Percentiles rank a stretch among this genome's conserved stretches.
Conservation (phyloP, 1,139 yeast species). For the Lodderomyces beijingensis region DNA sequence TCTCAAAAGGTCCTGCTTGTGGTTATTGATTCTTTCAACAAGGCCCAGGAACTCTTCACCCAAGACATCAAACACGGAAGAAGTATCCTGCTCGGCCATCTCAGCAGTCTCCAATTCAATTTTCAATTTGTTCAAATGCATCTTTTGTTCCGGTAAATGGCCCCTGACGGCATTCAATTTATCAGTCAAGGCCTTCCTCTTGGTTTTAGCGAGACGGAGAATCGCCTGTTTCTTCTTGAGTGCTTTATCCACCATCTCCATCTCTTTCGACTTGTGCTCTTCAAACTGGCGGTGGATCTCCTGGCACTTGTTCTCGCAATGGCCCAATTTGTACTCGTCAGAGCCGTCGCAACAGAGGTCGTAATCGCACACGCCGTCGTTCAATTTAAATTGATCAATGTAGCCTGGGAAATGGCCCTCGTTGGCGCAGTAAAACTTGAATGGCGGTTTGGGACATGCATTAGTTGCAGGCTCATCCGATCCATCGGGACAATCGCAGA, state of each 20-base stretch:
- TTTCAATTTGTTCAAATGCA: constrained; percentile 14
- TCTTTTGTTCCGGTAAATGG: constrained; percentile 29
- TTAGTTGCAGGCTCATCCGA: constrained; percentile 96
- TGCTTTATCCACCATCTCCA: constrained; percentile 20
- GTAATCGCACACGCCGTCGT: constrained; percentile 93
- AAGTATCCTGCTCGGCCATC: constrained; percentile 11
- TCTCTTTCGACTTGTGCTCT: constrained; percentile 15
- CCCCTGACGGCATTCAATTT: constrained; percentile 18
- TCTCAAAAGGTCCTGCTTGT: constrained; percentile 12
- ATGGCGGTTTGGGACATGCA: constrained; percentile 57
- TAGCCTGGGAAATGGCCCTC: constrained; percentile 59
- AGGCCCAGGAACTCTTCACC: constrained; percentile 16
- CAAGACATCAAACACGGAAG: constrained; percentile 17
- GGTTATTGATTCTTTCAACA: constrained; percentile 7
- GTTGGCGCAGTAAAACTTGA: constrained; percentile 71
- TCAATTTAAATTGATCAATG: constrained; percentile 60
- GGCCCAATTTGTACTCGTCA: constrained; percentile 57
- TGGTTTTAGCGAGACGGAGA: constrained; percentile 24
- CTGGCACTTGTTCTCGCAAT: constrained; percentile 57
- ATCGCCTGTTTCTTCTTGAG: constrained; percentile 17
- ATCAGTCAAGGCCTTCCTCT: constrained; percentile 19
- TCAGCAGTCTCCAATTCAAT: constrained; percentile 11
- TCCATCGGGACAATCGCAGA: constrained; percentile 97
- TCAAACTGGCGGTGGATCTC: constrained; percentile 36
- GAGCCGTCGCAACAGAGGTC: constrained; percentile 91